Evolutionary conservation across 192 early-diverging fungal species (phyloP), one percentile per base, ranked within the genome.

Genomic region (Coemansia furcata): DNA sequence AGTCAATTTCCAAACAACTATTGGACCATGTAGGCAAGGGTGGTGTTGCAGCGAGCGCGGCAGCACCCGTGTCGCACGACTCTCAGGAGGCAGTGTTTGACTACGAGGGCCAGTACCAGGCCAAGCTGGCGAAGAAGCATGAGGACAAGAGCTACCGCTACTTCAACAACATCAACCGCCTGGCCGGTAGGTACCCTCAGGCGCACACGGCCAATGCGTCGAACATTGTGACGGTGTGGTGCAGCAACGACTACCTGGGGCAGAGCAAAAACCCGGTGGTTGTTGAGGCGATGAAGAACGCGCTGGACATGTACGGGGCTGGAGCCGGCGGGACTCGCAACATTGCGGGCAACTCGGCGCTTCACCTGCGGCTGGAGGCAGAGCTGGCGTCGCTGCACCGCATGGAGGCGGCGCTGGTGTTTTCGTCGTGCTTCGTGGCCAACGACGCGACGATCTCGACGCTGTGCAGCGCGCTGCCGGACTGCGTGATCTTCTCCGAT

Each of bases 161-260:
- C 86, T 99, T 99, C 80, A 99, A 99, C 90, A 99, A 99, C 87
- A 98, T 99, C 86, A 99, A 99, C 83, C 92, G 97, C 39, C 85
- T 99, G 30, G 97, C 97, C 6, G 84, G 91, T 75, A 83, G 87
- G 70, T 99, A 91, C 77, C 97, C 97, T 46, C 89, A 85, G 67
- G 97, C 97, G 23, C 97, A 99, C 84, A 99, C 95, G 26, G 89
- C 88, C 14, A 89, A 87, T 47, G 67, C 84, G 50, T 86, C 89
- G 40, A 94, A 97, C 68, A 87, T 94, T 69, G 97, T 99, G 57
- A 95, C 93, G 11, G 97, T 99, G 42, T 99, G 97, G 97, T 99
- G 97, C 78, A 90, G 93, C 68, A 99, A 99, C 87, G 97, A 99
- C 82, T 99, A 99, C 75, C 87, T 99, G 64, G 97, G 95, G 37